Conservation (phyloP, 73 alveolate species). For the Tetrahymena elliotti region DNA sequence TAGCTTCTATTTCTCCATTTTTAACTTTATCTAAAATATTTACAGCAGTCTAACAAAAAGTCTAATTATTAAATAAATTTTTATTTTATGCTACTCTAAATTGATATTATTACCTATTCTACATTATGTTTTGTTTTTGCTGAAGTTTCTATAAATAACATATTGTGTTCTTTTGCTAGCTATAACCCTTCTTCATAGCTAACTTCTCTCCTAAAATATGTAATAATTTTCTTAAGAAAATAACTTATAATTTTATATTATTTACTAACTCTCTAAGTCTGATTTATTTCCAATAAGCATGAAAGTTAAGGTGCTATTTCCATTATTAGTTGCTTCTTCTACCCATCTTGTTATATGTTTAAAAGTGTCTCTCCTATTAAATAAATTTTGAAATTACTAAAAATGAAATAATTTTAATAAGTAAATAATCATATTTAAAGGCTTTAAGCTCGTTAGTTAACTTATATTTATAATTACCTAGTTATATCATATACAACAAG, state of each 20-base stretch:
- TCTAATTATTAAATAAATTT: neutral
- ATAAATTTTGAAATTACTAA: neutral
- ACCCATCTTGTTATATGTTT: conserved; percentile 42
- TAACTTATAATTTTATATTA: neutral
- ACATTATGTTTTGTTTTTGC: conserved; percentile 64
- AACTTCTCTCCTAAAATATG: conserved; percentile 46
- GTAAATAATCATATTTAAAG: neutral
- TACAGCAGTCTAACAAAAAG: neutral
- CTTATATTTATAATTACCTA: neutral
- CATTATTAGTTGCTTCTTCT: conserved; percentile 42
- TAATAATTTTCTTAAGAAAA: neutral
- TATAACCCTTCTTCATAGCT: conserved; percentile 57
- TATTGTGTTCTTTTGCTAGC: conserved; percentile 59
- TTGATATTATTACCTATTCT: conserved; percentile 30
- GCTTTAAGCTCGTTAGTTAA: neutral
- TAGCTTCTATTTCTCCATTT: neutral
- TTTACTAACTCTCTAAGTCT: conserved; percentile 42
- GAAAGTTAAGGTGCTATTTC: conserved; percentile 21
- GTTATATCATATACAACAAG: conserved; percentile 85
- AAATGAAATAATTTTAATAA: neutral
- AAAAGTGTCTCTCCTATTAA: conserved; percentile 33
- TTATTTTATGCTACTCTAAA: neutral
- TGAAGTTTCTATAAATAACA: conserved; percentile 70
- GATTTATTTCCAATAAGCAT: conserved; percentile 49
- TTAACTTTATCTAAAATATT: neutral